Evolutionary conservation across 2,329 filamentous ascomycete species (phyloP), one percentile per base, ranked within the genome.

Genomic region (Fusarium siculi): DNA sequence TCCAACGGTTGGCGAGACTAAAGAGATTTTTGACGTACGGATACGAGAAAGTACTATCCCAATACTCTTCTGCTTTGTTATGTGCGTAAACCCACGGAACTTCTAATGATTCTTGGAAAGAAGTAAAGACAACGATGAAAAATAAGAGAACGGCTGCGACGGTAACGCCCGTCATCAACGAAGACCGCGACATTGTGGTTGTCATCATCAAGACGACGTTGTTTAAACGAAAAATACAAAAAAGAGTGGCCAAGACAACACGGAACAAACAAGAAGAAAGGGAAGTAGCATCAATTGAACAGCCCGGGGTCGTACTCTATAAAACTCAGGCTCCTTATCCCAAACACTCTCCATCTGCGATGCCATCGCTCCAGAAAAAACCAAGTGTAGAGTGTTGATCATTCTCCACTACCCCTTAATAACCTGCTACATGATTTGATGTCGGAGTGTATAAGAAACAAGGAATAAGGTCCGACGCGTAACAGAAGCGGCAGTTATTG

Each of bases 371-470:
- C 53, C 56, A 50, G 40, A 37, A 53, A 40, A 63, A 42, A n/a
- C 47, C 47, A 50, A 34, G 47, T 37, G 18, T 18, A 40, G 34
- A 40, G 23, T 23, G 44, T n/a, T 21, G 37, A 32, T 49, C 42
- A 6, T 60, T 60, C 69, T 28, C 69, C 69, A 72, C 69, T 72
- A 36, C 69, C 69, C 69, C 69, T 72, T 70, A 70, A 69, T 72
- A 28, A 44, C 44, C 18, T 40, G 52, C 32, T 50, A 60, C 44
- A 34, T 68, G 58, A 72, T 72, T 68, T 72, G 56, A 59, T 54
- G 37, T 53, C 46, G 16, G 42, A 43, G 46, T 16, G 60, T 50
- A 68, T 34, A 32, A 46, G 58, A 69, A 64, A 56, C 66, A 68
- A 34, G 64, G 44, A 56, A 58, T 19, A 19, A 19, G 43, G 30